These are phyloP conservation scores for Heliosperma pusillum DNA, from an alignment of 148 eudicot species.

Conservation along the genomic window DNA sequence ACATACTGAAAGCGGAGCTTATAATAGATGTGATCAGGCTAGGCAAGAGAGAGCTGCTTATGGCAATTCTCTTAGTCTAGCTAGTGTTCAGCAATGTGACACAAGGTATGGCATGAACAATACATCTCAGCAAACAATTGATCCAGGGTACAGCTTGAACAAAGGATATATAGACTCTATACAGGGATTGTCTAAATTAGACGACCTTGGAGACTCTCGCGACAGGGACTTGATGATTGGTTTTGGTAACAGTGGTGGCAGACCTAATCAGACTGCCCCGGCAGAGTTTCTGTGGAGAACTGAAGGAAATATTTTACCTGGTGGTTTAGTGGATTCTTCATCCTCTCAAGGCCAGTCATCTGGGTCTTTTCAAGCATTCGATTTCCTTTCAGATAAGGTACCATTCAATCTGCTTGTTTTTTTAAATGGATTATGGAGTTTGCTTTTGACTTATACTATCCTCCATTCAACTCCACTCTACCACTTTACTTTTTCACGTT, in stretches of 20 bases:
- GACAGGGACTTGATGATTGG: constrained; percentile 58
- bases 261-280: constrained; percentile 41
- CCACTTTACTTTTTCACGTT: no score
- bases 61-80: constrained; percentile 48
- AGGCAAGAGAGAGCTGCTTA: constrained; percentile 42
- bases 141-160: constrained; percentile 42
- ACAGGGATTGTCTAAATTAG: constrained; percentile 49
- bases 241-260: constrained; percentile 47
- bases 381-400: constrained; percentile 70
- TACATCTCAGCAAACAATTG: constrained; percentile 40
- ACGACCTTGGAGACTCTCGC: constrained; percentile 41
- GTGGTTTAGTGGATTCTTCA: constrained; percentile 48
- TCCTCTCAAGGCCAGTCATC: constrained; percentile 50
- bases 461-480: not conserved
- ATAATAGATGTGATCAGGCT: constrained; percentile 36
- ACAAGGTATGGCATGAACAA: constrained; percentile 44
- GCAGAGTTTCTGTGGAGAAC: constrained; percentile 63
- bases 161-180: constrained; percentile 37
- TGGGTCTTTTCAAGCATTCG: constrained; percentile 46
- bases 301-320: constrained; percentile 45
- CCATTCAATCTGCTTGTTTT: not conserved
- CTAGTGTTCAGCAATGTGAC: constrained; percentile 46
- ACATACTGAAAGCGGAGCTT: constrained; percentile 35
- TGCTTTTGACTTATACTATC: not conserved
- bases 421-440: not conserved